A percentile compares a stretch with the other conserved stretches of the same genome.
phyloP scores from a whole-genome alignment of 169 alveolate genomes.

The Eimeria falciformis region DNA sequence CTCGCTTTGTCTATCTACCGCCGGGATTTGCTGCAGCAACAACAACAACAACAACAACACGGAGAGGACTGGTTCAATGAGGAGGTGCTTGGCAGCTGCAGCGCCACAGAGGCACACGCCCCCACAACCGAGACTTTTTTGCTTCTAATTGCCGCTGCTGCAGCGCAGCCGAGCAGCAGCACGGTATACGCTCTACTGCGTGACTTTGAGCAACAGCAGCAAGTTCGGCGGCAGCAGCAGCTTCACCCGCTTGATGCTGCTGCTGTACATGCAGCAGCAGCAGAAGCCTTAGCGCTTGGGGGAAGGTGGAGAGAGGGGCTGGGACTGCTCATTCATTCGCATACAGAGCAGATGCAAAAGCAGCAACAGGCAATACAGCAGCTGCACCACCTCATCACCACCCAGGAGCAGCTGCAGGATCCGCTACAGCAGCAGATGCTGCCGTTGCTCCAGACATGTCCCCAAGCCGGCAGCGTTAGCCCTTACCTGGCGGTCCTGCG shows the following conservation, averaged over 20 bases:
- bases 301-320: constrained; percentile 71
- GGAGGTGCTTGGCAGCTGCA: constrained; percentile 35
- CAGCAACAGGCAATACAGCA: constrained; percentile 59
- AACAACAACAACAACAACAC: constrained; percentile 52
- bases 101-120: constrained; percentile 60
- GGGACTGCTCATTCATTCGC: constrained; percentile 34
- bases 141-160: constrained; percentile 55
- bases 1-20: constrained; percentile 55
- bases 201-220: constrained; percentile 57
- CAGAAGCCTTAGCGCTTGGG: constrained; percentile 53
- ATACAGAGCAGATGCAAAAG: constrained; percentile 48
- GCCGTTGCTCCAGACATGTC: constrained; percentile 46
- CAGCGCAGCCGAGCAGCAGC: constrained; percentile 60
- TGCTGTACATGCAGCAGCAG: constrained; percentile 65
- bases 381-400: constrained; percentile 41
- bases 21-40: constrained; percentile 61
- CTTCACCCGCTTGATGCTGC: constrained; percentile 58
- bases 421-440: background rate
- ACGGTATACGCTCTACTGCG: constrained; percentile 48
- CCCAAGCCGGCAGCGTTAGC: constrained; percentile 49
- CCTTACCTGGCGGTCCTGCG: constrained; percentile 57
- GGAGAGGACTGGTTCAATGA: constrained; percentile 53
- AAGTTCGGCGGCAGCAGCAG: constrained; percentile 56
- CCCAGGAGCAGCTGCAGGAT: constrained; percentile 24
- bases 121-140: constrained; percentile 63